Base-by-base conservation (phyloP, 345 rosid species). In the Microcos paniculata region DNA sequence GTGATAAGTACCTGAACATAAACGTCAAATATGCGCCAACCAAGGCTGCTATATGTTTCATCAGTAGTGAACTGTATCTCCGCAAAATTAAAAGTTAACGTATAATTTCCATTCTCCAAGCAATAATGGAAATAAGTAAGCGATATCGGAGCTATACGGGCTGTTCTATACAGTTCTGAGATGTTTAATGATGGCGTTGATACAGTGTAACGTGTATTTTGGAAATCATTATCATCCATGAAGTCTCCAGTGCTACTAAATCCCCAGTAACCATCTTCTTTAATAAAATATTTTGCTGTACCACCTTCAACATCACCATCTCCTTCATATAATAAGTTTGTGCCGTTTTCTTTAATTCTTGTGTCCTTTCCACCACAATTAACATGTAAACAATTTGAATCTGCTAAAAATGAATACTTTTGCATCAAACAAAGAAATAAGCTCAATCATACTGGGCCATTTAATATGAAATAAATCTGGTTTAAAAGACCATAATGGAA, bases 41-140 rank as follows among this genome's bases (percentile, higher is more conserved):
- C 92, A 4, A 90, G 89, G 76, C 85, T 85, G 65, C 10, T 81
- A 79, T 79, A 87, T 30, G 62, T 80, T 18, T 70, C 83, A 69
- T 83, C 90, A 77, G 81, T 68, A 21, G 87, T 85, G 71, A 91
- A 91, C 49, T 86, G 72, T 76, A 88, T 62, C 89, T 90, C 92
- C 1, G 88, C 89, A 56, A 91, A 90, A 77, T 91, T 79, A 19
- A 91, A 85, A 72, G 58, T 81, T 30, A 88, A 78, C 3, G 74
- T 83, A 82, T 88, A 91, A 49, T 66, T 82, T 46, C 94, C 88
- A 58, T 90, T 91, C 80, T 79, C 82, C 53, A 90, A 79, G 82
- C 94, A 91, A 74, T 86, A 84, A 71, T 88, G 90, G 81, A 85
- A 90, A 80, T 91, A 91, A 16, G 92, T 90, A 59, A 89, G 94